phyloP scores from a whole-genome alignment of 2,329 filamentous ascomycete species.

The Talaromyces marneffei region DNA sequence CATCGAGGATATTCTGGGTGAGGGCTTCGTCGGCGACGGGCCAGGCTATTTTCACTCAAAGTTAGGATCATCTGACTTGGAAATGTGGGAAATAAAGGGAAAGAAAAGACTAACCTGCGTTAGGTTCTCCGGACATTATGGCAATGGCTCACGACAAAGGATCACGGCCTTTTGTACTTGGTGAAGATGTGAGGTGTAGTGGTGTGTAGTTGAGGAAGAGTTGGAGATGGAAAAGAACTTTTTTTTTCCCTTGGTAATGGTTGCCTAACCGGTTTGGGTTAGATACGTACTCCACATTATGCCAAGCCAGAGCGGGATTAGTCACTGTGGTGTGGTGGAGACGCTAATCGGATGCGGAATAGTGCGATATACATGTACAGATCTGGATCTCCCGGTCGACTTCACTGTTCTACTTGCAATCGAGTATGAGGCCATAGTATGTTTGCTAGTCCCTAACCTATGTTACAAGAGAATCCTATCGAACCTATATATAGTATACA shows the following conservation, averaged over 20 bases:
- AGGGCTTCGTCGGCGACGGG: conserved; percentile 67
- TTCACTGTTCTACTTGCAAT: neutral
- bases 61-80: neutral
- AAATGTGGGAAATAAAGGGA: too few relatives aligned
- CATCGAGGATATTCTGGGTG: conserved; percentile 74
- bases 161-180: conserved; percentile 27
- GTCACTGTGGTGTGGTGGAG: neutral
- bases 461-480: neutral
- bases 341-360: neutral
- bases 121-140: conserved; percentile 31
- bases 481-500: neutral
- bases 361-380: neutral
- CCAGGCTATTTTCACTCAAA: conserved; percentile 51
- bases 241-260: neutral
- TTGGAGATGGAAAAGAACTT: neutral
- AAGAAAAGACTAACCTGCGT: conserved; percentile 21
- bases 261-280: neutral
- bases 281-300: neutral
- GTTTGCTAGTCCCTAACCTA: neutral
- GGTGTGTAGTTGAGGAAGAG: neutral
- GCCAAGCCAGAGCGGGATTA: neutral
- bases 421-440: neutral
- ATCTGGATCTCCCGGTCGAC: neutral
- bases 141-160: conserved; percentile 34
- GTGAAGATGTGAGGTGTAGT: neutral